phyloP scores from a whole-genome alignment of 495 filamentous ascomycete species.

The Trichoderma virens region DNA sequence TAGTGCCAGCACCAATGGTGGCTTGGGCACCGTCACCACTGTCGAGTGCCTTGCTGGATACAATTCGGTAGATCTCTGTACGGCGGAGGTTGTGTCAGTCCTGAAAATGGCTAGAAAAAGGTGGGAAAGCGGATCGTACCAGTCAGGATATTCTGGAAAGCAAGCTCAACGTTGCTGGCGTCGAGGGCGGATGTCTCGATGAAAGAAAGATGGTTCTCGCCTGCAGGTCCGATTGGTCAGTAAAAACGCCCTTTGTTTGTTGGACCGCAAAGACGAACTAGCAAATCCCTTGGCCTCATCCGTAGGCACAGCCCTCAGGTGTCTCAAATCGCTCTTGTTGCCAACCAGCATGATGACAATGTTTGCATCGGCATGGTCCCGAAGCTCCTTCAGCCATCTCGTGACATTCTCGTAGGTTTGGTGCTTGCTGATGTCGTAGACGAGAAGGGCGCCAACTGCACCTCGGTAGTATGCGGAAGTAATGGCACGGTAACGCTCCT shows the following conservation, averaged over 20 bases:
- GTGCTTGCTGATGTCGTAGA: conserved; percentile 99
- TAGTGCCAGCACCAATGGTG: conserved; percentile 64
- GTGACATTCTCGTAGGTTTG: conserved; percentile 99
- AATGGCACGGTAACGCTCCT: conserved; percentile 98
- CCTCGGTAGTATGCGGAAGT: conserved; percentile 98
- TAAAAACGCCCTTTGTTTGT: not conserved
- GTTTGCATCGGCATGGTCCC: conserved; percentile 96
- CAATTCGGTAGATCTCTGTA: conserved; percentile 97
- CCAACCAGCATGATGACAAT: conserved; percentile 99
- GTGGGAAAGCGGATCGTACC: conserved; percentile 46
- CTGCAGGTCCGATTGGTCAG: conserved; percentile 34
- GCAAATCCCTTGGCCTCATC: conserved; percentile 98
- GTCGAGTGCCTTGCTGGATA: conserved; percentile 94
- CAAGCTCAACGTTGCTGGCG: conserved; percentile 98
- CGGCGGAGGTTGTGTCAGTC: conserved; percentile 3
- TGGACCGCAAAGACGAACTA: conserved; percentile 50
- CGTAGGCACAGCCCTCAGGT: conserved; percentile 93
- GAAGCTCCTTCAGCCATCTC: conserved; percentile 97
- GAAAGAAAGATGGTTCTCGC: conserved; percentile 92
- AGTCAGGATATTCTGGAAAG: conserved; percentile 98
- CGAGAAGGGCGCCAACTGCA: conserved; percentile 92
- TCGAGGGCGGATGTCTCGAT: conserved; percentile 99
- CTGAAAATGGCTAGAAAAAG: conserved; percentile 5
- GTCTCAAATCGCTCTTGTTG: conserved; percentile 99
- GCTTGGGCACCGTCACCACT: conserved; percentile 68